Conservation (phyloP, 1,284 basidiomycete species). For the Salmacisia buchloeana region DNA sequence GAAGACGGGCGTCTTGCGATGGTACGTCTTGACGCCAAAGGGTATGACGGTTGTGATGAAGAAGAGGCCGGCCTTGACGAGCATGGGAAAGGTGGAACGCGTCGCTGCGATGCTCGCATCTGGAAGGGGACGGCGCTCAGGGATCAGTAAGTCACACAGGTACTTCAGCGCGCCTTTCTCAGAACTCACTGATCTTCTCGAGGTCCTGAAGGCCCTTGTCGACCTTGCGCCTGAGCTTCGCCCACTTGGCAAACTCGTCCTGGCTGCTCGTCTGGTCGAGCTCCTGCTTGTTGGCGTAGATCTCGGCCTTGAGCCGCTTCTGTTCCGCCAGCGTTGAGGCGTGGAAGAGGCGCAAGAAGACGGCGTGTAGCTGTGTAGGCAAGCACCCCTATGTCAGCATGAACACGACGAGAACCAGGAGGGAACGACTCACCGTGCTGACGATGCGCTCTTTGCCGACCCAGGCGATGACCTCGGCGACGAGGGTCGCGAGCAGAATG, state of each 20-base stretch:
- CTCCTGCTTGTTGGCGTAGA: constrained; percentile 68
- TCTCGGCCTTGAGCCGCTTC: constrained; percentile 25
- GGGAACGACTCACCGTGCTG: constrained; percentile 18
- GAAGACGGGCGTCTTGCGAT: constrained; percentile 45
- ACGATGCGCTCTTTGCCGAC: constrained; percentile 29
- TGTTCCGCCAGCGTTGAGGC: constrained; percentile 21
- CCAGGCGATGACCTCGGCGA: constrained; percentile 20
- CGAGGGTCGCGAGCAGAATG: constrained; percentile 27
- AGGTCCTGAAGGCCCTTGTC: constrained; percentile 89
- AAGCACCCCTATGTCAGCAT: background rate
- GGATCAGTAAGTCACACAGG: background rate
- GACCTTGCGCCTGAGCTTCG: constrained; percentile 78
- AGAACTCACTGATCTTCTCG: constrained; percentile 66
- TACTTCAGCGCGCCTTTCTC: background rate
- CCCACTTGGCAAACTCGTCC: constrained; percentile 98
- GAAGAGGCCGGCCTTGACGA: constrained; percentile 39
- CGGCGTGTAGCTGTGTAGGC: constrained; percentile 15
- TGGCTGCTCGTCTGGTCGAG: constrained; percentile 84
- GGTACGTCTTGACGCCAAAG: constrained; percentile 43
- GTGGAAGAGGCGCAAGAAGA: constrained; percentile 26
- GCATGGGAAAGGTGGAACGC: constrained; percentile 27
- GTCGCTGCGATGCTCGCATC: constrained; percentile 23
- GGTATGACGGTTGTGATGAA: constrained; percentile 39
- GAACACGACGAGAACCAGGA: background rate
- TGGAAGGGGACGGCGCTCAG: constrained; percentile 3